A percentile compares a stretch with the other conserved stretches of the same genome.
phyloP scores from a whole-genome alignment of 2,329 filamentous ascomycete genomes.

The Ilyonectria mors-panacis region DNA sequence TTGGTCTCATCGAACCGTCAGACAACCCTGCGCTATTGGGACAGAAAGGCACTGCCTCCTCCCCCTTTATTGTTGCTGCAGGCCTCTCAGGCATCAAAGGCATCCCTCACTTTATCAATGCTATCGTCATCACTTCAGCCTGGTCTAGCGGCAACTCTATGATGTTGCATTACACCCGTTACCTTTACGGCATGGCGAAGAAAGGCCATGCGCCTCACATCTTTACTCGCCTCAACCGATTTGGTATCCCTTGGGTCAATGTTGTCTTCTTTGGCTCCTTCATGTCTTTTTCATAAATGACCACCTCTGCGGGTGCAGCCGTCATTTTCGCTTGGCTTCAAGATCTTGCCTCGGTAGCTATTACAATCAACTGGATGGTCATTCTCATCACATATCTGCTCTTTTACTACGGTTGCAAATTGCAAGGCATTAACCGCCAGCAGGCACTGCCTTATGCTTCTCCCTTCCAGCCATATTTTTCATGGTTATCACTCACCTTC shows the following conservation, averaged over 20 bases:
- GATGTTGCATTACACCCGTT: too few species aligned
- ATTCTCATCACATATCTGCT: too few species aligned
- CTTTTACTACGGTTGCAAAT: conserved; percentile 66
- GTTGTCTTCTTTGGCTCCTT: too few species aligned
- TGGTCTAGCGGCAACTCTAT: conserved; percentile 38
- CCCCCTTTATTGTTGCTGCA: conserved; percentile 68
- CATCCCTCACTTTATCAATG: conserved; percentile 68
- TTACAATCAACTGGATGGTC: too few species aligned
- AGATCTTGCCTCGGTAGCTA: too few species aligned
- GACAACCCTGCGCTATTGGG: conserved; percentile 50
- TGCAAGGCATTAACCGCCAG: conserved; percentile 62
- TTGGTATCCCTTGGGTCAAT: too few species aligned
- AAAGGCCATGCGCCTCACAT: too few species aligned
- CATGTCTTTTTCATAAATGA: too few species aligned
- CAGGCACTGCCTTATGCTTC: conserved; percentile 61
- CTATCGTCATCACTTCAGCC: conserved; percentile 55
- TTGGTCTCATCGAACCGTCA: conserved; percentile 65
- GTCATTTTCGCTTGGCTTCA: too few species aligned
- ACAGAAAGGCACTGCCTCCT: conserved; percentile 58
- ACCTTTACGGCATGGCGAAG: too few species aligned
- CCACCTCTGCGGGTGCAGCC: too few species aligned
- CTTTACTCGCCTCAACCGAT: too few species aligned
- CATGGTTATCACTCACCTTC: conserved; percentile 69
- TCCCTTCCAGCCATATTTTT: conserved; percentile 69
- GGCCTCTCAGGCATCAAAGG: conserved; percentile 64